Evolutionary conservation across 805 yeast genomes (phyloP), one percentile per base, ranked within the genome.

Genomic region (Candida coleopterorum): DNA sequence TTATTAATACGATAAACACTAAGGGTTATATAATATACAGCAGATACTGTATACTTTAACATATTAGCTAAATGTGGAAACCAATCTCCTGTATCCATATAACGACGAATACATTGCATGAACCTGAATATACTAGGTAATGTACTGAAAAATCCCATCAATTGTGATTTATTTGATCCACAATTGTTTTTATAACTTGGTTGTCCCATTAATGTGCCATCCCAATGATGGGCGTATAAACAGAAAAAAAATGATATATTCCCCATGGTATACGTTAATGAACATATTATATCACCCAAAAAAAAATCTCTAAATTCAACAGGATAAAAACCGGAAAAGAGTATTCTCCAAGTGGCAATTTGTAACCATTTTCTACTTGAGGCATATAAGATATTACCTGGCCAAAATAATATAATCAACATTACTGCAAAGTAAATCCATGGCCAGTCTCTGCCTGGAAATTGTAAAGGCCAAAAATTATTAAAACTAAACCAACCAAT

Each of bases 281-380:
- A 84, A 58, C 95, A 85, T 35, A 90, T 66, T 21, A 93, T 80
- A 58, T 93, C 98, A 15, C 97, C 98, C 32, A 90, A 44, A 55
- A 86, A 87, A 68, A 93, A 90, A 59, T 93, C 98, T 39, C 89
- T 72, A 54, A 93, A 93, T 60, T 90, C 97, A 37, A 93, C 97
- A 0, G 97, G 96, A 51, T 82, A 93, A 28, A 88, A 67, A 0
- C 97, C 97, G 1, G 95, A 83, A 8, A 85, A 66, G 0, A 81
- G 22, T 33, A 93, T 62, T 50, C 98, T 70, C 70, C 89, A 75
- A 1, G 80, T 38, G 0, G 94, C 79, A 10, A 79, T 60, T 14
- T 81, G 64, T 2, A 90, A 49, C 97, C 97, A 93, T 40, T 70
- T 70, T 46, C 97, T 71, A 8, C 95, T 72, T n/a, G 74, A 60